Evolutionary conservation across 805 yeast species (phyloP).

Genomic region (Wickerhamiella spandovensis): DNA sequence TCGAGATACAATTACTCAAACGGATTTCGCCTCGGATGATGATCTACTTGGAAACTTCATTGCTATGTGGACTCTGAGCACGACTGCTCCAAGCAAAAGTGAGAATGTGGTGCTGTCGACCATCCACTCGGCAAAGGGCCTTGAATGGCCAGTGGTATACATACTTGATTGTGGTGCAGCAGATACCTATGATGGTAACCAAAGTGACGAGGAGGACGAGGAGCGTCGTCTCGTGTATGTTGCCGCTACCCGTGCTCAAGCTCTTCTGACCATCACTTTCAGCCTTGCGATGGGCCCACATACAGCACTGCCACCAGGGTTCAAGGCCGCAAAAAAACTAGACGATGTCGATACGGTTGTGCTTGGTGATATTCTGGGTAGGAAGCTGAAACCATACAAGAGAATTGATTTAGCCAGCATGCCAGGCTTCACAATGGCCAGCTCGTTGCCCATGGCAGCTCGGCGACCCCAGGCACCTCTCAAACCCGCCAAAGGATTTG

Average conservation of each 20-base stretch:
- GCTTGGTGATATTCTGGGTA: neutral
- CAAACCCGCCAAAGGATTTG: neutral
- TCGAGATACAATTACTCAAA: neutral
- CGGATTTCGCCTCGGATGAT: neutral
- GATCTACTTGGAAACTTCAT: slow-evolving; percentile 10
- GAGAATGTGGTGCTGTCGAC: slow-evolving; percentile 50
- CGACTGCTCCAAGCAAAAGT: neutral
- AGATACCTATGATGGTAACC: neutral
- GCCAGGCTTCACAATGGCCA: neutral
- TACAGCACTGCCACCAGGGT: neutral
- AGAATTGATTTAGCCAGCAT: neutral
- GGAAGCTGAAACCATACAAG: neutral
- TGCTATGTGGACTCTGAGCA: slow-evolving; percentile 12
- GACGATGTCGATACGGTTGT: neutral
- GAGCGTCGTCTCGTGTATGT: slow-evolving; percentile 81
- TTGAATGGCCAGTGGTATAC: slow-evolving; percentile 91
- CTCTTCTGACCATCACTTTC: slow-evolving; percentile 31
- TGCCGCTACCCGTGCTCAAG: slow-evolving; percentile 73
- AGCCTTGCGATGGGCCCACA: neutral
- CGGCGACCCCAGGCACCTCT: neutral
- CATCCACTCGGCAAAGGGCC: slow-evolving; percentile 84
- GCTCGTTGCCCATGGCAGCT: neutral
- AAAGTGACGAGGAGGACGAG: slow-evolving; percentile 39
- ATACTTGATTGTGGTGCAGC: slow-evolving; percentile 39
- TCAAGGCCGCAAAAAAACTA: neutral